Base-by-base conservation (phyloP, 2,329 filamentous ascomycete genomes). In the Pyricularia grisea region DNA sequence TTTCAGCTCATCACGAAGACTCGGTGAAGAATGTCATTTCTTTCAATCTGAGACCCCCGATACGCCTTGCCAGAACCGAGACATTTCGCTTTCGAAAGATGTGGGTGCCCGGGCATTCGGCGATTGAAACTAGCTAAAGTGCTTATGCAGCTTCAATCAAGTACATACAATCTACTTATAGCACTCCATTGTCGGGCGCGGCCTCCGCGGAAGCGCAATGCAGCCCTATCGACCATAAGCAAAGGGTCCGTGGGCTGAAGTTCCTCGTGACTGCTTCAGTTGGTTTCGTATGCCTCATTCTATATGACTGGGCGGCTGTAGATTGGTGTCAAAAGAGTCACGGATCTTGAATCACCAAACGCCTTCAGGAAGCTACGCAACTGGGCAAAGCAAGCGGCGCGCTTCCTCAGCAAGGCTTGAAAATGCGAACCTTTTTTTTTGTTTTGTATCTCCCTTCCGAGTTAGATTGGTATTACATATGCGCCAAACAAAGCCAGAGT, bases 381-480 rank as follows among this genome's bases (percentile, higher is more conserved):
- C 25, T 30, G n/a, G 9, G 25, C 60, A 4, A 63, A 28, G 14
- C 23, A 20, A 30, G 3, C 27, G 4, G 23, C 12, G 5, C 12
- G 60, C 60, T 30, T 63, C 58, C 42, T 20, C 4, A 63, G 27
- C 5, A 28, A 63, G 60, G 60, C 27, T n/a, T 63, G 58, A 27
- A 27, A 27, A 63, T 28, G 14, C 28, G 60, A 28, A 63, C 28
- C 64, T 14, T 23, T 33, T 66, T 65, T 31, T 65, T 66, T 36
- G 9, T n/a, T 66, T 66, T 33, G 17, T 66, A 33, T 66, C 64
- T 31, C 63, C 27, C 60, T 28, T 28, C 60, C 23, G 60, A 63
- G 23, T 67, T 30, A 60, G 17, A 67, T 58, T 73, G 71, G 69
- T 73, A 70, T 71, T 73, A 73, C 71, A 73, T 71, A 68, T 72